Percentiles rank a stretch among this genome's conserved stretches.
These are phyloP conservation scores for Colletotrichum sp. DNA, from an alignment of 2,329 filamentous ascomycete species.

Conservation along the genomic window DNA sequence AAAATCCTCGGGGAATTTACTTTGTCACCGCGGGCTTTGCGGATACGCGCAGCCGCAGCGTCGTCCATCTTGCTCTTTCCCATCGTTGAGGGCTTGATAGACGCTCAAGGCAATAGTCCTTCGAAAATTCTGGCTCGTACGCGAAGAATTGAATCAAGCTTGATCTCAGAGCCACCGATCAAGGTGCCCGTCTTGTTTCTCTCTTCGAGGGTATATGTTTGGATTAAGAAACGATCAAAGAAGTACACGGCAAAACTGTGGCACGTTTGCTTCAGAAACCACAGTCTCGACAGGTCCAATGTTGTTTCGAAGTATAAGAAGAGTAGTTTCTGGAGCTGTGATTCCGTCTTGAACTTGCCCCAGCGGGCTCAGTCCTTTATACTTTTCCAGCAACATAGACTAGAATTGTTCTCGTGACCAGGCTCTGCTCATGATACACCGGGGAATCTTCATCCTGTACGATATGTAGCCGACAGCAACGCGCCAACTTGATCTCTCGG, in stretches of 20 bases:
- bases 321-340: background rate
- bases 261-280: background rate
- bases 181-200: background rate
- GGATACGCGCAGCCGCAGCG: slow-evolving; percentile 44
- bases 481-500: background rate
- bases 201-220: background rate
- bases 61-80: slow-evolving; percentile 46
- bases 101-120: background rate
- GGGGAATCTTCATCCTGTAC: background rate
- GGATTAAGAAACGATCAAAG: background rate
- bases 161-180: background rate
- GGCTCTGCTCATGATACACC: background rate
- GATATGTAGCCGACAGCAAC: background rate
- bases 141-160: background rate
- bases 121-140: background rate
- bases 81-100: background rate
- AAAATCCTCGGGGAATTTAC: slow-evolving; percentile 27
- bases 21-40: slow-evolving; percentile 43
- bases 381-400: background rate
- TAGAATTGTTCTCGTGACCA: background rate
- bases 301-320: background rate
- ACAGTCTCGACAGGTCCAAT: background rate
- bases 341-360: background rate
- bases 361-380: background rate
- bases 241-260: background rate